Base-by-base conservation (phyloP, 345 rosid genomes). In the Streptanthus diversifolius region DNA sequence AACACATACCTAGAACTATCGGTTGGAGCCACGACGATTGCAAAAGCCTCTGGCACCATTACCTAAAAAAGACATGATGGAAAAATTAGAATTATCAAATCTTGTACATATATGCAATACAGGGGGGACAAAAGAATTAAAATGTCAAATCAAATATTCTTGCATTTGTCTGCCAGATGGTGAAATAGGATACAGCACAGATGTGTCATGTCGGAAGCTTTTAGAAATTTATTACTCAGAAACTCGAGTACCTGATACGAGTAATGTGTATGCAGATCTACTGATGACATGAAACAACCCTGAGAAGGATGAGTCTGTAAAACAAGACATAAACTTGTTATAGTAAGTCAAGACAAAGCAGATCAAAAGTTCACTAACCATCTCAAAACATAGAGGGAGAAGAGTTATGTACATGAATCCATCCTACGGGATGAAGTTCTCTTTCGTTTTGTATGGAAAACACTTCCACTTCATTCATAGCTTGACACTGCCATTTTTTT, bases 281-380 rank as follows among this genome's bases (percentile, higher is more conserved):
- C 72, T 5, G 96, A 88, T 73, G 98, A 92, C 95, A 90, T 82
- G 86, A 92, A 92, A 80, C 98, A 92, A 69, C 86, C 84, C 72
- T 92, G 98, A 77, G 96, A 84, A 76, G 98, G 98, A 82, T 92
- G 98, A 41, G 96, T 92, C 98, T 92, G 89, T 55, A 80, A 76
- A 82, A 45, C 22, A 73, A 8, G 36, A n/a, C 39, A 72, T 51
- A 39, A 68, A 55, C 10, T 29, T 6, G 5, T 40, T 13, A 52
- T 3, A 1, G 27, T 11, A 62, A 43, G 69, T 25, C 37, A 61
- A 52, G 57, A 32, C 14, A 49, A 60, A 43, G 33, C 13, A 56
- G 19, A 47, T 5, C 10, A 59, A 58, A 18, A 63, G 3, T 63
- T 7, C 11, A 53, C 29, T 41, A 56, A 48, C 48, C 40, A 56